Evolutionary conservation across 2,329 filamentous ascomycete genomes (phyloP), one percentile per base, ranked within the genome.

Genomic region (Blastomyces percursus): DNA sequence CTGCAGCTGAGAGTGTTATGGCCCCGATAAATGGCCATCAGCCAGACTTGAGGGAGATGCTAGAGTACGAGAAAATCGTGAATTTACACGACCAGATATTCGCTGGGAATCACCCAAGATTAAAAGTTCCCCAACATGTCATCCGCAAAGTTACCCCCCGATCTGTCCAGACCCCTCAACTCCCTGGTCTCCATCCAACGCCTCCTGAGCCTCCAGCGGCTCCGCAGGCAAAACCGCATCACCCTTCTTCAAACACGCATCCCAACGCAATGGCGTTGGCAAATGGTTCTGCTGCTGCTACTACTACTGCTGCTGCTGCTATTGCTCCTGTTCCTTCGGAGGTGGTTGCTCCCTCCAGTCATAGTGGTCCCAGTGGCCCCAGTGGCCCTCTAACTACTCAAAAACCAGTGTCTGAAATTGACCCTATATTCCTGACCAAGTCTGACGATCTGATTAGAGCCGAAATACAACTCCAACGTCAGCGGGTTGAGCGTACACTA

Each of bases 361-460:
- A 72, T 61, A 63, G 61, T 62, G 63, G 67, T 21, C 60, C 69
- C 38, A 65, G 67, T 51, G 63, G 67, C 24, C 60, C 69, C 38
- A 65, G 67, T 51, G 42, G 42, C 30, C 61, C 30, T 58, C 19
- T 61, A 51, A 46, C 60, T 57, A 35, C 74, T 68, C 74, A 76
- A 64, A 80, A 77, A 69, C 75, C 81, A 67, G 83, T 81, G 66
- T 84, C 86, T 64, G 86, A 87, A 74, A 89, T 94, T 77, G 85
- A 95, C 74, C 90, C 91, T 59, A 86, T 95, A 65, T 81, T 95
- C 68, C 81, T 95, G 74, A 87, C 90, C 71, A 96, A 96, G 76
- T 92, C 91, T 68, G 88, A 91, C 72, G 86, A 90, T 72, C 80
- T 95, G 68, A 85, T 94, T 72, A 88, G 86, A 77, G 90, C 91